Conservation (phyloP, 2,329 filamentous ascomycete genomes). For the Sporothrix humicola region DNA sequence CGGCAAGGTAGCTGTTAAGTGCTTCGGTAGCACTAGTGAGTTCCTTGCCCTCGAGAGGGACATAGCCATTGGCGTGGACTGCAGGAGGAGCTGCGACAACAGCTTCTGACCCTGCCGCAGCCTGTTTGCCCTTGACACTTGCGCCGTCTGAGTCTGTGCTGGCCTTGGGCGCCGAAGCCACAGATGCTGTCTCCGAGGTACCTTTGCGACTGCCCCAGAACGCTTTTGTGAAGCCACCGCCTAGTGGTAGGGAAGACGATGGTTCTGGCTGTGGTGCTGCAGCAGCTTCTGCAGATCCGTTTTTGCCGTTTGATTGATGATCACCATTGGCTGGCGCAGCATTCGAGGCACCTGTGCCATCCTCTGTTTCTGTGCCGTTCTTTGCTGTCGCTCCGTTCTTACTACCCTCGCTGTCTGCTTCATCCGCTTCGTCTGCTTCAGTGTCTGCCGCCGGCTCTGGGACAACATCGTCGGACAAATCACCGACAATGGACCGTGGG, state of each 20-base stretch:
- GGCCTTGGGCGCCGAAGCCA: conserved; percentile 62
- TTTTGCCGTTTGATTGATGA: conserved; percentile 10
- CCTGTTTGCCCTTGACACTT: conserved; percentile 56
- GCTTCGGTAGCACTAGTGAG: conserved; percentile 81
- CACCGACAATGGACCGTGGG: conserved; percentile 81
- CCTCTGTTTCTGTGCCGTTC: conserved; percentile 16
- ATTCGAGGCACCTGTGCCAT: not conserved
- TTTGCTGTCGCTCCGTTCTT: conserved; percentile 6
- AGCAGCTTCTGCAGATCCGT: not conserved
- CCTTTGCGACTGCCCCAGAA: conserved; percentile 57
- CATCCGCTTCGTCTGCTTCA: conserved; percentile 43
- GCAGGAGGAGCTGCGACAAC: not conserved
- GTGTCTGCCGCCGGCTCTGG: conserved; percentile 39
- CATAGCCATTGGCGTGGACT: conserved; percentile 28
- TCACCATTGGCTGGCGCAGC: not conserved
- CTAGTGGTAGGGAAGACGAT: conserved; percentile 46
- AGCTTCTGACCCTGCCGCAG: conserved; percentile 48
- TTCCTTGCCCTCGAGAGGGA: conserved; percentile 75
- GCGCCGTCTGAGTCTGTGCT: conserved; percentile 59
- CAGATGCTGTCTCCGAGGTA: conserved; percentile 62
- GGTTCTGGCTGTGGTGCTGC: conserved; percentile 32
- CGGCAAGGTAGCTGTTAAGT: conserved; percentile 85
- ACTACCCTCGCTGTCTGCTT: conserved; percentile 44
- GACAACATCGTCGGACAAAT: conserved; percentile 63
- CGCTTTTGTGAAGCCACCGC: conserved; percentile 59